These are phyloP conservation scores for Fraxinus floribunda DNA, from an alignment of 305 asterid species.

Conservation along the genomic window DNA sequence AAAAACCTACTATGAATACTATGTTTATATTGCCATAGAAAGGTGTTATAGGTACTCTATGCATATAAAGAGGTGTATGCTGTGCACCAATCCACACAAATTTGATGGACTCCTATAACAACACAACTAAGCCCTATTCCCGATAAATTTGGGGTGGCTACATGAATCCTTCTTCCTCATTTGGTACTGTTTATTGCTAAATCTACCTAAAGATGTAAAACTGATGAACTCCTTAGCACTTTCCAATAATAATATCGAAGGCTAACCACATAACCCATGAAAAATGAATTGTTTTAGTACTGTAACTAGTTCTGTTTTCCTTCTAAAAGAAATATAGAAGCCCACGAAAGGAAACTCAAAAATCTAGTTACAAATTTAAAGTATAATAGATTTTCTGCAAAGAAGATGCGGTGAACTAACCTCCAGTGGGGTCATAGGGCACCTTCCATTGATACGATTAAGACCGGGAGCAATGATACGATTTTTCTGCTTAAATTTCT, in stretches of 20 bases:
- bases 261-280: not conserved
- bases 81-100: not conserved
- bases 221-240: not conserved
- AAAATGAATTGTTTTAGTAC: not conserved
- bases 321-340: not conserved
- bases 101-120: not conserved
- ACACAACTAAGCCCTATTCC: not conserved
- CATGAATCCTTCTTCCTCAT: not conserved
- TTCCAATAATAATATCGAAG: not conserved
- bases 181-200: not conserved
- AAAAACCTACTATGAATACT: not conserved
- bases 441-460: slow-evolving; percentile 73
- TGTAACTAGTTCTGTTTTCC: not conserved
- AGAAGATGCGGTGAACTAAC: slow-evolving; percentile 39
- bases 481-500: slow-evolving; percentile 50
- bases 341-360: not conserved
- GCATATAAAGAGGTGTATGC: not conserved
- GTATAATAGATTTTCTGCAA: not conserved
- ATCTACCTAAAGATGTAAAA: not conserved
- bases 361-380: not conserved
- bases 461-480: slow-evolving; percentile 56
- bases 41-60: not conserved
- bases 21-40: not conserved
- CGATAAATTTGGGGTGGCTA: not conserved
- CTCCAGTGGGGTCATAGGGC: slow-evolving; percentile 97